Evolutionary conservation across 2,329 filamentous ascomycete genomes (phyloP).

Genomic region (Phaeosphaeria sp.): DNA sequence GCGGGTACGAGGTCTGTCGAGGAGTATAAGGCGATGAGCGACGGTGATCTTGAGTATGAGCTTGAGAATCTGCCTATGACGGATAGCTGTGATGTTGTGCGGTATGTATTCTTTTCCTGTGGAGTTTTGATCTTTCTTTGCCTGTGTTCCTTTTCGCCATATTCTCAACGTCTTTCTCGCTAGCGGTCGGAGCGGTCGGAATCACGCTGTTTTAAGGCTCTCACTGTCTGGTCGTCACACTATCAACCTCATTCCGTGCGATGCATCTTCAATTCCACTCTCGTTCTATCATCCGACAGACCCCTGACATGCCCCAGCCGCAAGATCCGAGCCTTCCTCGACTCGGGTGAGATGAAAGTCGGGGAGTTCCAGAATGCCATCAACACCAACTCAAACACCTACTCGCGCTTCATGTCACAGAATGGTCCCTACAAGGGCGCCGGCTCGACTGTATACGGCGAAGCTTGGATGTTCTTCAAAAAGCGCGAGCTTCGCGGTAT

Average conservation of each 20-base stretch:
- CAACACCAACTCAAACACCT: conserved; percentile 44
- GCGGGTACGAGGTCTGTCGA: background rate
- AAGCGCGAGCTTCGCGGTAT: conserved; percentile 59
- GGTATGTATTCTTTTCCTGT: conserved; percentile 10
- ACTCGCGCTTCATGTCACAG: conserved; percentile 59
- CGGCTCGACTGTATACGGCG: conserved; percentile 34
- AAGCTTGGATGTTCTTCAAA: conserved; percentile 55
- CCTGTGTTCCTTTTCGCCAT: no score
- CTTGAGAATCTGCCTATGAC: conserved; percentile 20
- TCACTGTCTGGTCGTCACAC: background rate
- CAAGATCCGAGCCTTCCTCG: conserved; percentile 53
- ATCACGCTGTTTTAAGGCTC: background rate
- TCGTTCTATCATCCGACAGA: background rate
- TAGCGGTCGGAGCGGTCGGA: background rate
- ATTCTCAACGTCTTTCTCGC: no score
- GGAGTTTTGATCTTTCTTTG: no score
- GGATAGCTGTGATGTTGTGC: conserved; percentile 29
- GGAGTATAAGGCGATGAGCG: conserved; percentile 3
- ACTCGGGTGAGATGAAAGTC: conserved; percentile 54
- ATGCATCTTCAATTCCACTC: background rate
- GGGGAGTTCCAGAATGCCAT: conserved; percentile 53
- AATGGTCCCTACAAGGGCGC: conserved; percentile 49
- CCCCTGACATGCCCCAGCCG: conserved; percentile 12
- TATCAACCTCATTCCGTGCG: background rate
- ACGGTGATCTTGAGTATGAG: conserved; percentile 11